Conservation (phyloP, 768 basidiomycete species). For the Dictyophora rubrovolvata region DNA sequence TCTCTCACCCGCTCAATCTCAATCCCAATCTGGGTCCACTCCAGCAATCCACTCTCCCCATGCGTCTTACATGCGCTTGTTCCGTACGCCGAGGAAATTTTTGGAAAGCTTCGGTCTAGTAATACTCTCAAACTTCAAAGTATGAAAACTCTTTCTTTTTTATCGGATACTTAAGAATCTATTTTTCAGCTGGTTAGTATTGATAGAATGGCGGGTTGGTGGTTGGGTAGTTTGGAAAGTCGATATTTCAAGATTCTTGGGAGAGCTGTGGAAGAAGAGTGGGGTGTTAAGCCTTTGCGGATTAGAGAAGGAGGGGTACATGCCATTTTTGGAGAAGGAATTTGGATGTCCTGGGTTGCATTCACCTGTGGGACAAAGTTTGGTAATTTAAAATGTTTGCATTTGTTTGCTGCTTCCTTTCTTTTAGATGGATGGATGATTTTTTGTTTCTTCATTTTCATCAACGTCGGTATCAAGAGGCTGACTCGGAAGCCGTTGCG, state of each 20-base stretch:
- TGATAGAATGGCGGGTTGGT: conserved; percentile 87
- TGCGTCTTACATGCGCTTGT: conserved; percentile 43
- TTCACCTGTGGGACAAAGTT: conserved; percentile 87
- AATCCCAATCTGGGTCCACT: neutral
- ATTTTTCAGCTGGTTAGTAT: conserved; percentile 49
- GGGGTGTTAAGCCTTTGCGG: conserved; percentile 75
- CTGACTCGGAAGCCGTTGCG: no score
- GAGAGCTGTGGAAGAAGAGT: conserved; percentile 72
- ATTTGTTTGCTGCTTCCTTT: neutral
- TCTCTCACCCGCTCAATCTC: neutral
- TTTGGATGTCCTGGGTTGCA: no score
- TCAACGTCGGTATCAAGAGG: conserved; percentile 88
- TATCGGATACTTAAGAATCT: neutral
- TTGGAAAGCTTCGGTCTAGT: conserved; percentile 42
- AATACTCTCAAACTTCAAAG: conserved; percentile 54
- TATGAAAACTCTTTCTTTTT: conserved; percentile 19
- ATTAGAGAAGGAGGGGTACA: conserved; percentile 89
- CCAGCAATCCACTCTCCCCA: conserved; percentile 2
- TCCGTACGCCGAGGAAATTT: conserved; percentile 46
- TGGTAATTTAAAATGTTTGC: conserved; percentile 40
- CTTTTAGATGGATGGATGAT: neutral
- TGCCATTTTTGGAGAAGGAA: conserved; percentile 94
- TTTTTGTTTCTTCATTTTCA: conserved; percentile 42
- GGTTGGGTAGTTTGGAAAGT: conserved; percentile 82
- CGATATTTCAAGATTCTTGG: conserved; percentile 84